Evolutionary conservation across 2,329 filamentous ascomycete genomes (phyloP).

Genomic region (Alternaria consortialis): DNA sequence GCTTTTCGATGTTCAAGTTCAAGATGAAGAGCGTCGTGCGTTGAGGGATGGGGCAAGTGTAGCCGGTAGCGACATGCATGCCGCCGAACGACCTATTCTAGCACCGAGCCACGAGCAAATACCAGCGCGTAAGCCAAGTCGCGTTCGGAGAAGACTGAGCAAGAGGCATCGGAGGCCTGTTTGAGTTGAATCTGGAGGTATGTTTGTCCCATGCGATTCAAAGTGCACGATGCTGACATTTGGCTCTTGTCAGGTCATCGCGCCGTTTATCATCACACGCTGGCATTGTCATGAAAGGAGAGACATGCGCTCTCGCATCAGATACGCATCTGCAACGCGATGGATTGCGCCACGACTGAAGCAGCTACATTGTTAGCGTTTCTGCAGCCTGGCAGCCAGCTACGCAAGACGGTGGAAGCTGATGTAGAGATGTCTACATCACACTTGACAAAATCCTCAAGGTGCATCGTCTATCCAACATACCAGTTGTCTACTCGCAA

Average conservation of each 20-base stretch:
- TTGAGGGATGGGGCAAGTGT: conserved; percentile 30
- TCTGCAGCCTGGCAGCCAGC: background rate
- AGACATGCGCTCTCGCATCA: background rate
- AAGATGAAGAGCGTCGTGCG: conserved; percentile 17
- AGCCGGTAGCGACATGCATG: conserved; percentile 23
- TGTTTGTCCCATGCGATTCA: background rate
- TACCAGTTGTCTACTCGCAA: background rate
- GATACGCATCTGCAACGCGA: no score
- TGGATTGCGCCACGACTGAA: background rate
- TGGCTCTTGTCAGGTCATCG: background rate
- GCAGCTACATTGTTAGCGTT: background rate
- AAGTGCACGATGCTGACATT: background rate
- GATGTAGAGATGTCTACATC: background rate
- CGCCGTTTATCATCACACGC: background rate
- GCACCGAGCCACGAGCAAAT: conserved; percentile 19
- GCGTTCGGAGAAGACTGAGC: conserved; percentile 25
- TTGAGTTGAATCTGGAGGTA: conserved; percentile 5
- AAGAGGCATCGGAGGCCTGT: conserved; percentile 32
- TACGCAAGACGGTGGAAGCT: background rate
- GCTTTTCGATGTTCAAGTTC: conserved; percentile 21
- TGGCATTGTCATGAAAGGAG: background rate
- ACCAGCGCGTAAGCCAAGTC: conserved; percentile 14
- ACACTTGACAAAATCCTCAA: background rate
- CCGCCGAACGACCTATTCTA: conserved; percentile 28
- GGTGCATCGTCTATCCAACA: background rate